phyloP scores from a whole-genome alignment of 192 early-diverging fungal species.

The Diversispora eburnea region DNA sequence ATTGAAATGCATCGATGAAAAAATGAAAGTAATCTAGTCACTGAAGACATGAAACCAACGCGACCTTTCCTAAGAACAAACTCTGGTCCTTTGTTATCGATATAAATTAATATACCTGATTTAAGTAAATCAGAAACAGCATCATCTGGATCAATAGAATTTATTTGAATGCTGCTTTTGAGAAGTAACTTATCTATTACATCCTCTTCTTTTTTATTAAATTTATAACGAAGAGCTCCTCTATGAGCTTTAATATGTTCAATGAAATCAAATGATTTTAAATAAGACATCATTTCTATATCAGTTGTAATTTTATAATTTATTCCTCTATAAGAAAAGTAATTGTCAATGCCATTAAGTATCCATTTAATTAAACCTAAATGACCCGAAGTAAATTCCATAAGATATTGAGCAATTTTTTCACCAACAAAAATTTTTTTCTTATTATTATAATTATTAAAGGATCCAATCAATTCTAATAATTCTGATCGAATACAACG shows the following conservation, averaged over 20 bases:
- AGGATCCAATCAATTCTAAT: constrained; percentile 15
- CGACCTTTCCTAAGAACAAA: constrained; percentile 8
- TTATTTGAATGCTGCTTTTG: constrained; percentile 2
- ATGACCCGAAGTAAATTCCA: constrained; percentile 25
- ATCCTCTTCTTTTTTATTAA: constrained; percentile 9
- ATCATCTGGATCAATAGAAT: constrained; percentile 6
- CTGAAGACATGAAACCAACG: constrained; percentile 22
- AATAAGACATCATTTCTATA: constrained; percentile 20
- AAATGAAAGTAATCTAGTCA: constrained; percentile 10
- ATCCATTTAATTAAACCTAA: constrained; percentile 23
- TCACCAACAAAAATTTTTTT: constrained; percentile 25
- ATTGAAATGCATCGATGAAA: constrained; percentile 19
- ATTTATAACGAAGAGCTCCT: constrained; percentile 21
- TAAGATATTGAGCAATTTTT: constrained; percentile 19
- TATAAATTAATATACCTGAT: constrained; percentile 17
- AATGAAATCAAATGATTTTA: constrained; percentile 14
- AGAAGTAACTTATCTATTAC: constrained; percentile 19
- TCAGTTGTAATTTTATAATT: constrained; percentile 20
- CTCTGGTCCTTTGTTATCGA: constrained; percentile 23
- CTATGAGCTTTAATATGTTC: constrained; percentile 27
- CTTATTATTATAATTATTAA: constrained; percentile 19
- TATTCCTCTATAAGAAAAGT: constrained; percentile 24
- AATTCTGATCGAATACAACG: constrained; percentile 9
- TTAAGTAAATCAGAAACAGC: constrained; percentile 10
- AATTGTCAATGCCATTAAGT: constrained; percentile 26